Conservation (phyloP, 495 filamentous ascomycete genomes). For the Podospora anserina region DNA sequence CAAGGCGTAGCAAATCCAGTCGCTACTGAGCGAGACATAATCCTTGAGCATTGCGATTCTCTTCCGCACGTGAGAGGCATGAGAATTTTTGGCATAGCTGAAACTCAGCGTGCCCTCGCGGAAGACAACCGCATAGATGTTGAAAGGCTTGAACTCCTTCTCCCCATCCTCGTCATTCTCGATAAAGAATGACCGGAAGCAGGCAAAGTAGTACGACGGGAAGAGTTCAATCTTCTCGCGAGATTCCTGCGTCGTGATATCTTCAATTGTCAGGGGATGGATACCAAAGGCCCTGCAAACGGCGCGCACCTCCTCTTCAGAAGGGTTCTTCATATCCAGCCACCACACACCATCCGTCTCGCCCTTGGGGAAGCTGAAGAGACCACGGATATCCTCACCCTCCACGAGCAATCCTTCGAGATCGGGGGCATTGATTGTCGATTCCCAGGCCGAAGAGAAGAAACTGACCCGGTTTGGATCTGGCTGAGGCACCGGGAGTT, state of each 20-base stretch:
- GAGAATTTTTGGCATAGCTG: conserved; percentile 78
- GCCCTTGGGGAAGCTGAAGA: conserved; percentile 71
- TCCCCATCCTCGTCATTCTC: conserved; percentile 60
- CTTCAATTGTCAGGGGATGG: conserved; percentile 89
- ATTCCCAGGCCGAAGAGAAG: conserved; percentile 90
- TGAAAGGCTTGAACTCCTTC: conserved; percentile 84
- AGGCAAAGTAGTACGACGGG: conserved; percentile 94
- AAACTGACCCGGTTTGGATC: conserved; percentile 84
- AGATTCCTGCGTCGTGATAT: conserved; percentile 89
- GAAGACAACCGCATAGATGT: conserved; percentile 96
- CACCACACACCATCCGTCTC: conserved; percentile 84
- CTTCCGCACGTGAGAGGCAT: conserved; percentile 83
- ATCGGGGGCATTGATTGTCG: conserved; percentile 84
- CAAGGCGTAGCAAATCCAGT: conserved; percentile 98
- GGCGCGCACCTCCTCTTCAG: conserved; percentile 82
- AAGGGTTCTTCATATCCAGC: conserved; percentile 89
- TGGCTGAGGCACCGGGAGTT: conserved; percentile 28
- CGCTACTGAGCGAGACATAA: conserved; percentile 85
- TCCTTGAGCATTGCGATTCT: conserved; percentile 90
- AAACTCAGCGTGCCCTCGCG: conserved; percentile 93
- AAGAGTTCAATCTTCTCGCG: conserved; percentile 99
- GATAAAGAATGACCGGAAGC: conserved; percentile 84
- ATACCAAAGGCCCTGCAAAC: conserved; percentile 88
- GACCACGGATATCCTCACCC: conserved; percentile 80
- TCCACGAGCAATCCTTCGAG: conserved; percentile 83